These are phyloP conservation scores for Lagerstroemia speciosa DNA, from an alignment of 345 rosid genomes.

Conservation along the genomic window DNA sequence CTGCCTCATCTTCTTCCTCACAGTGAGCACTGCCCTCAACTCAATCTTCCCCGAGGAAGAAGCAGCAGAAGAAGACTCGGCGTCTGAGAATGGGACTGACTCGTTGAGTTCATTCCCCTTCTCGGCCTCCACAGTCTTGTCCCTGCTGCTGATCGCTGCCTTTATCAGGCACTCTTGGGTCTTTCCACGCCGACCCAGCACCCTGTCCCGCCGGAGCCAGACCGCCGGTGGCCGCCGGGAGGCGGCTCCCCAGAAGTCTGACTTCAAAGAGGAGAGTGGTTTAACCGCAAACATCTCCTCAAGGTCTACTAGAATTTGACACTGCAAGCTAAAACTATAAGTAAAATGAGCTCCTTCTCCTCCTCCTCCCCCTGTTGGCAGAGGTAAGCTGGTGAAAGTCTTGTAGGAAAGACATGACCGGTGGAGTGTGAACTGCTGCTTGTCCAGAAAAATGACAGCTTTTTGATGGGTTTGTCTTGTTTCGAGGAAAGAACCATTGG, in stretches of 20 bases:
- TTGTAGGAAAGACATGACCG: neutral
- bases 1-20: constrained; percentile 76
- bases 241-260: constrained; percentile 27
- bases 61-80: constrained; percentile 3
- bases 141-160: constrained; percentile 59
- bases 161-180: constrained; percentile 17
- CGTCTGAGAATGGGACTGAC: constrained; percentile 7
- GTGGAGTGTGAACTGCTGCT: neutral
- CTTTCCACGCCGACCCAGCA: neutral
- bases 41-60: constrained; percentile 24
- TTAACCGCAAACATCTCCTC: constrained; percentile 27
- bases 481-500: neutral
- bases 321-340: neutral
- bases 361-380: neutral
- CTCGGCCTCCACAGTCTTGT: constrained; percentile 35
- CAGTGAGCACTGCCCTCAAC: constrained; percentile 55
- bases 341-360: neutral
- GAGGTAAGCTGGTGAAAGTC: neutral
- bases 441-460: neutral
- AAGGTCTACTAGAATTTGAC: neutral
- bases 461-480: neutral
- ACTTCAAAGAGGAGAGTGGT: constrained; percentile 27
- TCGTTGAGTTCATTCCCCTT: constrained; percentile 18
- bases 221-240: constrained; percentile 24
- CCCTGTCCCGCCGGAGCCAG: constrained; percentile 5